Base-by-base conservation (phyloP, 2,329 filamentous ascomycete species). In the Tolypocladium nubicola region DNA sequence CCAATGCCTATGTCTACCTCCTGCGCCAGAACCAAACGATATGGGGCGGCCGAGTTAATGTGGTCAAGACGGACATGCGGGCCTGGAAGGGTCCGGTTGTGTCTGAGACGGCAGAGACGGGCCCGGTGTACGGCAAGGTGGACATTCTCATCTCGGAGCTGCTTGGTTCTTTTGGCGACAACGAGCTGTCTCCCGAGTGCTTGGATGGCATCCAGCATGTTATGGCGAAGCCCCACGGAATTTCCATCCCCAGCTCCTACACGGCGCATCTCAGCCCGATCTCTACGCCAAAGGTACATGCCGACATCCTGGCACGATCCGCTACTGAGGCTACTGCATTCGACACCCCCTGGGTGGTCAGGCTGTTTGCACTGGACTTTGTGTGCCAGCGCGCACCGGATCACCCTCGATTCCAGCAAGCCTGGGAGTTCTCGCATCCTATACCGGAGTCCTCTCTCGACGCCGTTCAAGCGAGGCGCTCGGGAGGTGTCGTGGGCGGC, bases 21-120 rank as follows among this genome's bases (percentile, higher is more conserved):
- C 85, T 96, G 60, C 82, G 89, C 30, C 90, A 95, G 68, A 97
- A 97, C 67, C 79, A 86, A 61, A 83, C 80, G 21, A 79, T 85
- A n/a, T 99, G 94, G 94, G 80, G 78, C 58, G 84, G 86, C 26
- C 81, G 81, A 56, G 93, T 97, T 23, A 92, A 86, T 1, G 83
- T 99, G 38, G 87, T 97, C 62, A 95, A 96, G 74, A 96, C 91
- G 1, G 94, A 99, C 70, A 99, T 99, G 94, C 86, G 94, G 53
- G 87, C 87, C 59, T 99, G 95, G 95, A 88, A 89, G 66, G 95
- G 95, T 0, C 93, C 93, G 1, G 68, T 82, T 1, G 67, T 80
- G 21, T 73, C 76, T 54, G 69, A 74, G 60, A 70, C 75, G 10
- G 65, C 71, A 4, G 68, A 74, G 47, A 68, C 70, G 47, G 73